phyloP scores from a whole-genome alignment of 257 asterid species.

The Ocimum tenuiflorum region DNA sequence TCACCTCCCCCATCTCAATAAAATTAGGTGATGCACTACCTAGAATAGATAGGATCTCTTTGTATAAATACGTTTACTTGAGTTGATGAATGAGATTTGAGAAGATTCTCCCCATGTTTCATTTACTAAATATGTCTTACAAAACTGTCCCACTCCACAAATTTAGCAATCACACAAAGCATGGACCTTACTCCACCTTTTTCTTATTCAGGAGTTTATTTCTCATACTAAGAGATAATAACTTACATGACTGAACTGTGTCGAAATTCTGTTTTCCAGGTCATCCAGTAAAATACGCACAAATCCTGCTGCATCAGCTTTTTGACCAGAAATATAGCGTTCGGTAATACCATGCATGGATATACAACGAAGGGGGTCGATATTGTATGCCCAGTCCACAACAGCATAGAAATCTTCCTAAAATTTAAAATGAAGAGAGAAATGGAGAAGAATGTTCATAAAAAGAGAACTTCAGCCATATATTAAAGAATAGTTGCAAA shows the following conservation, averaged over 20 bases:
- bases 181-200: not conserved
- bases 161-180: constrained; percentile 3
- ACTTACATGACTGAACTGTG: constrained; percentile 86
- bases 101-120: no score
- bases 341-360: constrained; percentile 99
- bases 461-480: constrained; percentile 11
- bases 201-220: constrained; percentile 1
- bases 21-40: no score
- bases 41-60: no score
- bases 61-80: no score
- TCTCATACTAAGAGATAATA: constrained; percentile 2
- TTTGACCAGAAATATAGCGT: constrained; percentile 92
- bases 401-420: constrained; percentile 99
- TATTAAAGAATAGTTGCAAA: constrained; percentile 16
- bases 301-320: constrained; percentile 98
- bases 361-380: constrained; percentile 94
- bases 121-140: no score
- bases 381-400: constrained; percentile 99
- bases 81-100: no score
- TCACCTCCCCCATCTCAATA: no score
- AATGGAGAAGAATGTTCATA: constrained; percentile 3
- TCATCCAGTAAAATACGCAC: constrained; percentile 96
- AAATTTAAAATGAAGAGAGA: constrained; percentile 18
- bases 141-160: not conserved
- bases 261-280: constrained; percentile 72